Conservation (phyloP, 2,329 filamentous ascomycete genomes). For the Hymenoscyphus albidus region DNA sequence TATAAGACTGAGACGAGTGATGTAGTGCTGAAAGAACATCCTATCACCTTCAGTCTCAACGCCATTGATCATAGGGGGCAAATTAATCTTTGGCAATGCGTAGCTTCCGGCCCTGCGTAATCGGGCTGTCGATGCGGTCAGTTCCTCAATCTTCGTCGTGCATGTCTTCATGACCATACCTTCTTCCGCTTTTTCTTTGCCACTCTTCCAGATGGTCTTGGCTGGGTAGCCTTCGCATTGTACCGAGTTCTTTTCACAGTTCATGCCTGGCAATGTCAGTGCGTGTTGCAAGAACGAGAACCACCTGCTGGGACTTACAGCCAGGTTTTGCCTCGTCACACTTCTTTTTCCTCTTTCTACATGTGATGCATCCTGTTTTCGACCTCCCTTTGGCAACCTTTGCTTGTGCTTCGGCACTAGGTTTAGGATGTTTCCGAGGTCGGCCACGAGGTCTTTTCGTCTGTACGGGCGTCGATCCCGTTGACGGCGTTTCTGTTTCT, state of each 20-base stretch:
- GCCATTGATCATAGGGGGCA: constrained; percentile 70
- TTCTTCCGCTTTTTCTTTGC: constrained; percentile 69
- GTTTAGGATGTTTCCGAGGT: constrained; percentile 70
- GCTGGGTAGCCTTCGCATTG: constrained; percentile 87
- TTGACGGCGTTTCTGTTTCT: constrained; percentile 18
- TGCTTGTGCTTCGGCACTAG: constrained; percentile 51
- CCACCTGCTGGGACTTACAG: constrained; percentile 47
- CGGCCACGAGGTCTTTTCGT: constrained; percentile 70
- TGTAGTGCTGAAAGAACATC: constrained; percentile 79
- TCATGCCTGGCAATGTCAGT: constrained; percentile 56
- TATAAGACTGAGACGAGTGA: constrained; percentile 72
- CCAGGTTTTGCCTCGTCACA: constrained; percentile 65
- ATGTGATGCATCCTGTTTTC: constrained; percentile 66
- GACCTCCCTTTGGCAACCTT: constrained; percentile 76
- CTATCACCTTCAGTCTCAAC: constrained; percentile 77
- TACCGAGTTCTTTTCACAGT: constrained; percentile 91
- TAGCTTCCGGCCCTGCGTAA: constrained; percentile 41
- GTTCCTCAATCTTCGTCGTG: constrained; percentile 25
- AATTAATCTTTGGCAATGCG: constrained; percentile 49
- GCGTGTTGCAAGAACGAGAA: constrained; percentile 2
- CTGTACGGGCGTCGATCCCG: constrained; percentile 16
- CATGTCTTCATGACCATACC: constrained; percentile 40
- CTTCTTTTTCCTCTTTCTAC: constrained; percentile 67
- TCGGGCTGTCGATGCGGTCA: constrained; percentile 42
- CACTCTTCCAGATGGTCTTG: constrained; percentile 83